These are phyloP conservation scores for Suillus spraguei DNA, from an alignment of 768 basidiomycete species.

Conservation along the genomic window DNA sequence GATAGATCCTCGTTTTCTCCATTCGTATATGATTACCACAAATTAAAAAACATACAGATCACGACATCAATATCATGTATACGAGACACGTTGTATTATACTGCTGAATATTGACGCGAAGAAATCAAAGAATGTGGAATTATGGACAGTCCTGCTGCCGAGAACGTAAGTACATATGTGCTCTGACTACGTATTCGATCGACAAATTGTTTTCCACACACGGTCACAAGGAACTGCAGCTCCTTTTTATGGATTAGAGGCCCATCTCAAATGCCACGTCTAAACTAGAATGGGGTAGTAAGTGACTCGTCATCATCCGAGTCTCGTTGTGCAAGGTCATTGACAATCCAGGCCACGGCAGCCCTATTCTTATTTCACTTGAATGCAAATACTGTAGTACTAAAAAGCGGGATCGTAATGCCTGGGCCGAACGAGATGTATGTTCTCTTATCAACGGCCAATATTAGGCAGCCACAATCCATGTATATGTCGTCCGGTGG, in stretches of 20 bases:
- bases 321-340: conserved; percentile 4
- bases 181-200: neutral
- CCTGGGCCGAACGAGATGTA: conserved; percentile 23
- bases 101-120: neutral
- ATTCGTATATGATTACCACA: neutral
- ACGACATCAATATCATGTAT: neutral
- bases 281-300: conserved; percentile 27
- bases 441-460: conserved; percentile 14
- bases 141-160: too few species aligned
- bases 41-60: neutral
- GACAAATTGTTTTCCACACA: too few species aligned
- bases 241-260: neutral
- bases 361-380: conserved; percentile 31
- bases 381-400: conserved; percentile 19
- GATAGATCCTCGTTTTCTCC: neutral
- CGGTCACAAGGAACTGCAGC: neutral
- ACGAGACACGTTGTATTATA: neutral
- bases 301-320: conserved; percentile 13
- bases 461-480: conserved; percentile 22
- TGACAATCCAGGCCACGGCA: conserved; percentile 19
- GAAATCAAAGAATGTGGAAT: neutral
- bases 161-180: too few species aligned
- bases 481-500: conserved; percentile 26
- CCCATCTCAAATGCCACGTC: neutral
- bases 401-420: conserved; percentile 33